These are phyloP conservation scores for Trametopsis cervina DNA, from an alignment of 768 basidiomycete species.

Conservation along the genomic window DNA sequence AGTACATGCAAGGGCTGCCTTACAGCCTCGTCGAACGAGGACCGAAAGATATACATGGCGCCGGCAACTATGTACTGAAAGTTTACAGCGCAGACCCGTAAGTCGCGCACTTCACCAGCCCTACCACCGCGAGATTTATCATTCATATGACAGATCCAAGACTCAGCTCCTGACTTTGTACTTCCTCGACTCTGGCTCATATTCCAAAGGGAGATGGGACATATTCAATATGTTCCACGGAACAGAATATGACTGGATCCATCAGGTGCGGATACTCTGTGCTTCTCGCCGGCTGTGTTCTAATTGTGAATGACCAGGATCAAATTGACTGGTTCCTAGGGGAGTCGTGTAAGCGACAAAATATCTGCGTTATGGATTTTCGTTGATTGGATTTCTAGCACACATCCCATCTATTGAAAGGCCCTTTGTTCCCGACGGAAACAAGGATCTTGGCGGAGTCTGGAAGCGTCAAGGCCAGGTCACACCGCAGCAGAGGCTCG, in stretches of 20 bases:
- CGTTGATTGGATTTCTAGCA: constrained; percentile 23
- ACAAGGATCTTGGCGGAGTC: constrained; percentile 56
- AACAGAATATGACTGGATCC: constrained; percentile 84
- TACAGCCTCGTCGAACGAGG: constrained; percentile 80
- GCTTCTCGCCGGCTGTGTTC: neutral
- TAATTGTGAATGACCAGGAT: constrained; percentile 29
- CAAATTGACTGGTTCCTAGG: constrained; percentile 92
- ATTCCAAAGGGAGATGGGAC: constrained; percentile 52
- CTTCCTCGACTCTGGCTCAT: constrained; percentile 84
- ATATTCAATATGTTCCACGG: constrained; percentile 60
- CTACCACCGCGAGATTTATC: neutral
- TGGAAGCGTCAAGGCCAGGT: constrained; percentile 67
- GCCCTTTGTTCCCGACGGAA: constrained; percentile 76
- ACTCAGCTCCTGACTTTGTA: constrained; percentile 88
- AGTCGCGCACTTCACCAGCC: constrained; percentile 30
- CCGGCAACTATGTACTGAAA: constrained; percentile 88
- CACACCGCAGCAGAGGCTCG: constrained; percentile 49
- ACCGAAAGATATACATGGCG: constrained; percentile 79
- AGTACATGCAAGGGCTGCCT: constrained; percentile 70
- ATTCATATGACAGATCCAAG: constrained; percentile 51
- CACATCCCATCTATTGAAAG: constrained; percentile 70
- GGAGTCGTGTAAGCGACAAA: constrained; percentile 47
- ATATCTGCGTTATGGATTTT: neutral
- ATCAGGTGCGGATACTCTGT: constrained; percentile 36
- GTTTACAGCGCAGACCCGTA: constrained; percentile 80